phyloP scores from a whole-genome alignment of 2,329 filamentous ascomycete species.

The Aspergillus brasiliensis region DNA sequence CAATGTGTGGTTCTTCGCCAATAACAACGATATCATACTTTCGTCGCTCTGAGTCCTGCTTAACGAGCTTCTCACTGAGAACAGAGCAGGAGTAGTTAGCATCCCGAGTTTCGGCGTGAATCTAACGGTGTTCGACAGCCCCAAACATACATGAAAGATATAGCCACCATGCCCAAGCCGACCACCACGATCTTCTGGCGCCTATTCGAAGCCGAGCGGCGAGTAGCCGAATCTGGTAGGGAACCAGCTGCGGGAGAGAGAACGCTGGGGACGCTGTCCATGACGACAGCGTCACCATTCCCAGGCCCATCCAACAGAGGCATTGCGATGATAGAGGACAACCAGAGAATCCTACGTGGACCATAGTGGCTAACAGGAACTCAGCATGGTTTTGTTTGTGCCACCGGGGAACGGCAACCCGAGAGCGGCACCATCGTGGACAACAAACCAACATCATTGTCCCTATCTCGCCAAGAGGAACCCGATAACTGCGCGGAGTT shows the following conservation, averaged over 20 bases:
- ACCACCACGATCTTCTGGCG: conserved; percentile 76
- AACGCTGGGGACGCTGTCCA: conserved; percentile 21
- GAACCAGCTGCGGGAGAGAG: conserved; percentile 10
- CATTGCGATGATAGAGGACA: conserved; percentile 22
- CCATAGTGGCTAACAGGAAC: neutral
- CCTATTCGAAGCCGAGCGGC: conserved; percentile 14
- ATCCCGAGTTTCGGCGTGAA: neutral
- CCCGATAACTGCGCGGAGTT: neutral
- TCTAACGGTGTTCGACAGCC: neutral
- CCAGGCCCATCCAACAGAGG: conserved; percentile 33
- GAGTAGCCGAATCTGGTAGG: conserved; percentile 1
- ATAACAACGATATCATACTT: conserved; percentile 84
- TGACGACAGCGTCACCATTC: conserved; percentile 25
- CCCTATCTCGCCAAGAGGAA: conserved; percentile 1
- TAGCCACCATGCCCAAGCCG: conserved; percentile 88
- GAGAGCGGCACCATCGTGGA: neutral
- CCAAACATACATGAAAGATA: conserved; percentile 76
- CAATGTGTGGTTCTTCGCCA: conserved; percentile 82
- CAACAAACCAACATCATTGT: neutral
- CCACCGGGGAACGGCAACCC: neutral
- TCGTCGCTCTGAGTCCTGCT: conserved; percentile 72
- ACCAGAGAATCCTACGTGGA: neutral
- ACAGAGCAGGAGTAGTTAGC: neutral
- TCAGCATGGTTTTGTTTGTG: neutral
- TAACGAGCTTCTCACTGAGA: conserved; percentile 80